Base-by-base conservation (phyloP, 176 grass and related monocot genomes). In the Bromus sterilis region DNA sequence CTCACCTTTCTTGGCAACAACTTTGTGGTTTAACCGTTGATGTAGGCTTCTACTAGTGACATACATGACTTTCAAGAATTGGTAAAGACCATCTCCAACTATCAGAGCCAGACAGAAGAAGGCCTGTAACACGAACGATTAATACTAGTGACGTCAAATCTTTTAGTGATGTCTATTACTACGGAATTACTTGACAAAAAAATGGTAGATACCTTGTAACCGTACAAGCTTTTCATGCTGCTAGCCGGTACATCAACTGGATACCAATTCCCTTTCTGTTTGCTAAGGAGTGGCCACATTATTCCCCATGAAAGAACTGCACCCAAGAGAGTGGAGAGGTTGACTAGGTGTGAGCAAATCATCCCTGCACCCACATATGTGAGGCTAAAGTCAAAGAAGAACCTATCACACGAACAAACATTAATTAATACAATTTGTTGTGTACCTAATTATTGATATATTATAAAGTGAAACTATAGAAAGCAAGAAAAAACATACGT, bases 331-430 rank as follows among this genome's bases (percentile, higher is more conserved):
- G 92, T 85, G 34, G 94, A 97, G 13, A 94, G 71, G 76, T 97
- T 97, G 51, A 97, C 94, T 11, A 94, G 58, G 82, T 97, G 91
- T 18, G 94, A 86, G 53, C 89, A 91, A 68, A 97, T 97, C 94
- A 97, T 97, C 32, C 94, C 94, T 4, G 94, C 91, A 30, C 94
- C 94, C 24, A 97, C 87, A 44, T 97, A 97, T 32, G 91, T 97
- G 11, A 97, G 57, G 42, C 94, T 94, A 76, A 88, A 97, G 72
- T 97, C 94, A 41, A 97, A 97, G 72, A 86, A 97, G 84, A 97
- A 97, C 24, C 94, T 96, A 76, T 12, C 26, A 39, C 3, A 41
- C 25, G 68, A 56, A 71, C 5, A 51, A 11, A 86, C 86, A 44
- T 34, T 24, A 59, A 18, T 18, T 48, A 16, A 15, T 15, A n/a